phyloP scores from a whole-genome alignment of 805 yeast genomes.

The Phaffomyces opuntiae region DNA sequence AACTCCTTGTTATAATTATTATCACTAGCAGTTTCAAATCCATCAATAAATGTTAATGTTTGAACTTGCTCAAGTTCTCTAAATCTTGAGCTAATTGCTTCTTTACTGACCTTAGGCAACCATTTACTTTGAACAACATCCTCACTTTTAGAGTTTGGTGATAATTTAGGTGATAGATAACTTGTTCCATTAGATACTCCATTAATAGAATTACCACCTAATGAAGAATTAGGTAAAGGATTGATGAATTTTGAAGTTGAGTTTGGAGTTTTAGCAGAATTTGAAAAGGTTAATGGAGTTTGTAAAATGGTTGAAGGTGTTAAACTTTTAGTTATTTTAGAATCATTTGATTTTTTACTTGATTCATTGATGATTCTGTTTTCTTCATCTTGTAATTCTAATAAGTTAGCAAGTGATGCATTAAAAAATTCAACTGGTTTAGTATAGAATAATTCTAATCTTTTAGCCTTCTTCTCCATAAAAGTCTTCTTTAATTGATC shows the following conservation, averaged over 20 bases:
- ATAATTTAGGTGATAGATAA: conserved; percentile 21
- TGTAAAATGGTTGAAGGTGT: conserved; percentile 25
- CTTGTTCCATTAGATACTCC: not conserved
- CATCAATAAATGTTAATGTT: conserved; percentile 13
- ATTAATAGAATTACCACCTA: conserved; percentile 1
- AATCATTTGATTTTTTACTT: conserved; percentile 11
- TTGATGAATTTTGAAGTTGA: conserved; percentile 13
- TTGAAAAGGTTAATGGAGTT: conserved; percentile 23
- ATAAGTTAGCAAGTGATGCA: conserved; percentile 20
- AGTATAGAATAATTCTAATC: conserved; percentile 15
- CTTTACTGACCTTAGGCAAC: conserved; percentile 17
- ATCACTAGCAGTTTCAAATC: not conserved
- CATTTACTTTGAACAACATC: conserved; percentile 11
- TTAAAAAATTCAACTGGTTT: conserved; percentile 21
- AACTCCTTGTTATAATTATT: not conserved
- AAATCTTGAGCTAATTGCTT: conserved; percentile 19
- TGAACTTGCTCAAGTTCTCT: conserved; percentile 14
- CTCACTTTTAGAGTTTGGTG: conserved; percentile 14
- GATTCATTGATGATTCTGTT: conserved; percentile 16
- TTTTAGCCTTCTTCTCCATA: conserved; percentile 16
- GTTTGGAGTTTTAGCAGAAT: conserved; percentile 20
- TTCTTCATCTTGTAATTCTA: conserved; percentile 23
- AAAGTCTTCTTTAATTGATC: conserved; percentile 10
- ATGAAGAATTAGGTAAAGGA: no score
- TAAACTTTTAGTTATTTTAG: conserved; percentile 19